Percentiles rank a stretch among this genome's conserved stretches.
These are phyloP conservation scores for Alternaria consortialis DNA, from an alignment of 2,329 filamentous ascomycete species.

Conservation along the genomic window DNA sequence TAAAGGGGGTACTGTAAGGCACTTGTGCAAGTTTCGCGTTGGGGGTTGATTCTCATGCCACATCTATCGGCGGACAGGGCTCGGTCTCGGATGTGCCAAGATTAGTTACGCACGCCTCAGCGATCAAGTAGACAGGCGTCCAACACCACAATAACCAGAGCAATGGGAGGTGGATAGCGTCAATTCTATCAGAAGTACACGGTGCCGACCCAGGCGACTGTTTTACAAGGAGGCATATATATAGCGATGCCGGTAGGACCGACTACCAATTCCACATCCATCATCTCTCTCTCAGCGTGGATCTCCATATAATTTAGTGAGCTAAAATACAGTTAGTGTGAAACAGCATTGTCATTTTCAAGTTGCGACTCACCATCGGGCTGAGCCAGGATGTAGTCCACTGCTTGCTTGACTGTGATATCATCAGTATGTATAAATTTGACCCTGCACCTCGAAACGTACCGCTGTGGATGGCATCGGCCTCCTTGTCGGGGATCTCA, in stretches of 20 bases:
- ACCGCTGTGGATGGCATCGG: slow-evolving; percentile 93
- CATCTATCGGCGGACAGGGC: slow-evolving; percentile 30
- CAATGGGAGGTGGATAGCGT: slow-evolving; percentile 40
- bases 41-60: slow-evolving; percentile 37
- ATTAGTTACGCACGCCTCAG: slow-evolving; percentile 25
- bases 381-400: slow-evolving; percentile 92
- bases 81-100: slow-evolving; percentile 28
- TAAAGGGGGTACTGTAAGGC: slow-evolving; percentile 30
- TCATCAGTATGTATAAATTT: slow-evolving; percentile 43
- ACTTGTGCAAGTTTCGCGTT: slow-evolving; percentile 25
- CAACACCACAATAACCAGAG: slow-evolving; percentile 15
- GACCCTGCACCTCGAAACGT: slow-evolving; percentile 54
- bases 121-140: slow-evolving; percentile 5
- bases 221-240: slow-evolving; percentile 52
- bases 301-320: slow-evolving; percentile 39
- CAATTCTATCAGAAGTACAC: slow-evolving; percentile 50
- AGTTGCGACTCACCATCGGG: slow-evolving; percentile 75
- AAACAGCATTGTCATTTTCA: slow-evolving; percentile 30
- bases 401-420: slow-evolving; percentile 83
- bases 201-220: slow-evolving; percentile 46
- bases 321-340: slow-evolving; percentile 40
- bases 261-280: slow-evolving; percentile 42
- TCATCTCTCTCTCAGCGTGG: slow-evolving; percentile 32
- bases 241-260: slow-evolving; percentile 47
- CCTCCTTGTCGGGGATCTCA: slow-evolving; percentile 98